Conservation (phyloP, 805 yeast species). For the Kodamaea kaohsiungensis region DNA sequence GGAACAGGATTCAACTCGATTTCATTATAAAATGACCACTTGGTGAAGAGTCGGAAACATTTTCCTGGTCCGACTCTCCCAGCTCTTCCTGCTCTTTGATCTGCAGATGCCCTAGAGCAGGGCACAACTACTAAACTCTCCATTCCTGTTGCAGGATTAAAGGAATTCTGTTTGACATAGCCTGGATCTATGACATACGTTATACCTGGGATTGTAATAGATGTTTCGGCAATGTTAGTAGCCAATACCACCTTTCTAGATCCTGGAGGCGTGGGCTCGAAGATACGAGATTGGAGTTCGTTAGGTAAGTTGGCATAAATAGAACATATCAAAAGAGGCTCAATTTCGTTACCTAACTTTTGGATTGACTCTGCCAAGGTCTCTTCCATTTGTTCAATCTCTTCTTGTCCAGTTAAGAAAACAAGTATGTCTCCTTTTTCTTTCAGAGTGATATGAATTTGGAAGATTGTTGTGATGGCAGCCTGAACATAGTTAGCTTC, state of each 20-base stretch:
- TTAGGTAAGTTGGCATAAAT: constrained; percentile 90
- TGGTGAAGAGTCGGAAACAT: constrained; percentile 78
- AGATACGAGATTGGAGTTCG: constrained; percentile 77
- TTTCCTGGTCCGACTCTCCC: constrained; percentile 51
- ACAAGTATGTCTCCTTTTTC: constrained; percentile 84
- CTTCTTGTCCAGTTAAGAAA: constrained; percentile 95
- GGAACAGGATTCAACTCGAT: constrained; percentile 81
- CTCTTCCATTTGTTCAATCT: constrained; percentile 81
- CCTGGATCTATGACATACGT: constrained; percentile 47
- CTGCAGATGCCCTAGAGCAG: constrained; percentile 47
- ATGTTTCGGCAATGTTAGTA: constrained; percentile 77
- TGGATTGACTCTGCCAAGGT: constrained; percentile 63
- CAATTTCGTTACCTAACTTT: constrained; percentile 60
- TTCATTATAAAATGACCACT: constrained; percentile 76
- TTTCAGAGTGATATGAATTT: constrained; percentile 71
- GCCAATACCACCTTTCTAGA: constrained; percentile 88
- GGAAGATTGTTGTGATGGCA: constrained; percentile 82
- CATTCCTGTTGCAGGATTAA: constrained; percentile 44
- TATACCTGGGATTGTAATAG: constrained; percentile 47
- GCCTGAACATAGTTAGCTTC: constrained; percentile 91
- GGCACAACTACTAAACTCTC: constrained; percentile 48
- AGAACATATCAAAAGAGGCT: constrained; percentile 73
- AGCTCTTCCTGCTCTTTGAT: constrained; percentile 50
- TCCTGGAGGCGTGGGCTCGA: constrained; percentile 81
- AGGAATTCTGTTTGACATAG: constrained; percentile 46